Conservation (phyloP, 1,139 yeast species). For the Wickerhamomyces sp. region DNA sequence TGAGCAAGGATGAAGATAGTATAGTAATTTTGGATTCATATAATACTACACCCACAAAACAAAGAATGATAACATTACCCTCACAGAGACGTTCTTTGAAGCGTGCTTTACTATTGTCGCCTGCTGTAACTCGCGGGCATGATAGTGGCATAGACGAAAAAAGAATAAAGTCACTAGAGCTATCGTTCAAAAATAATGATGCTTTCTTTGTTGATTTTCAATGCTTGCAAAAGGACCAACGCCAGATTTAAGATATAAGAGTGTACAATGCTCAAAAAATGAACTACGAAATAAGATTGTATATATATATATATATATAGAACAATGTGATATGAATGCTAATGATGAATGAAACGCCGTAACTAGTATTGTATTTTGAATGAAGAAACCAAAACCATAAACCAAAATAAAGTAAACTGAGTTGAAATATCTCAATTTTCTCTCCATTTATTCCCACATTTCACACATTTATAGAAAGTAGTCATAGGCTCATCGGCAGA, state of each 20-base stretch:
- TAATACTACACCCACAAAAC: not conserved
- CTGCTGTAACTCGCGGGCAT: not conserved
- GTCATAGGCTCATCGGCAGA: constrained; percentile 85
- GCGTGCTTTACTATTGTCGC: not conserved
- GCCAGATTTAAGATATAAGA: no score
- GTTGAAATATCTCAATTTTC: not conserved
- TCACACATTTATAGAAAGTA: constrained; percentile 49
- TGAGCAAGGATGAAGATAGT: not conserved
- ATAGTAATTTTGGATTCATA: not conserved
- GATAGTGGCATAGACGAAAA: not conserved
- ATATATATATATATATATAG: no score
- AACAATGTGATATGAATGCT: no score
- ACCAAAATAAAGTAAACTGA: no score
- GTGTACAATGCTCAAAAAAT: no score
- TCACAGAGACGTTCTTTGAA: not conserved
- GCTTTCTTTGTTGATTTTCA: not conserved
- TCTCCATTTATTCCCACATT: not conserved
- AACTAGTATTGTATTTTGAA: no score
- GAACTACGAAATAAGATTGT: no score
- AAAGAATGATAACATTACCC: not conserved
- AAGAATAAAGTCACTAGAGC: not conserved
- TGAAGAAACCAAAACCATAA: not conserved
- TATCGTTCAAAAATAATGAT: not conserved
- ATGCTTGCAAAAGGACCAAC: not conserved
- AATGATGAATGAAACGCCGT: no score